A percentile compares a stretch with the other conserved stretches of the same genome.
These are phyloP conservation scores for Hsuehochloa calcarea DNA, from an alignment of 176 grass and related monocot species.

Conservation along the genomic window DNA sequence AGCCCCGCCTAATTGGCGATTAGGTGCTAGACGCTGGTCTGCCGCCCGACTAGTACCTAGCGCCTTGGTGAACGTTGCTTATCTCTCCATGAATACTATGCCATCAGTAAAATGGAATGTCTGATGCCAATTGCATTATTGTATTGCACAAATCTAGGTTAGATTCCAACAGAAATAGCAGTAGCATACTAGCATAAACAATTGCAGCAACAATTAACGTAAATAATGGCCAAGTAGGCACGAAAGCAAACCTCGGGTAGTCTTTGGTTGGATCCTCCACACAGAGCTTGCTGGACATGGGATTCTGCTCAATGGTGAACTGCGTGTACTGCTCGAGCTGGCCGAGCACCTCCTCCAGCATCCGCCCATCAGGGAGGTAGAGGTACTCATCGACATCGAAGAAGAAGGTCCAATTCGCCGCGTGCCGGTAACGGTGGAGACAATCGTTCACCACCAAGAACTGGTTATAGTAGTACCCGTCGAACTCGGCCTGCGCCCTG, in stretches of 20 bases:
- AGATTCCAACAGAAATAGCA: slow-evolving; percentile 21
- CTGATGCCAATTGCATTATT: slow-evolving; percentile 12
- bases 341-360: slow-evolving; percentile 48
- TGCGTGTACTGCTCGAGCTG: slow-evolving; percentile 57
- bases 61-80: too few relatives aligned
- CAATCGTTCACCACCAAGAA: slow-evolving; percentile 93
- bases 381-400: slow-evolving; percentile 90
- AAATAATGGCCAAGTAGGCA: neutral
- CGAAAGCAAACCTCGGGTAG: slow-evolving; percentile 56
- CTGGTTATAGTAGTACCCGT: slow-evolving; percentile 91
- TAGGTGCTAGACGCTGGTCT: too few relatives aligned
- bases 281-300: slow-evolving; percentile 87
- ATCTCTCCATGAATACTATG: neutral
- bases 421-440: slow-evolving; percentile 72
- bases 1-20: too few relatives aligned
- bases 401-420: slow-evolving; percentile 91
- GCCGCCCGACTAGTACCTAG: too few relatives aligned
- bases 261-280: slow-evolving; percentile 41
- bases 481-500: slow-evolving; percentile 64
- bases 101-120: neutral
- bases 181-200: slow-evolving; percentile 29
- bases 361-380: slow-evolving; percentile 45
- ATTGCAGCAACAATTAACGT: slow-evolving; percentile 6
- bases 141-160: slow-evolving; percentile 25
- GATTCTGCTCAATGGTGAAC: slow-evolving; percentile 95